Conservation (phyloP, 495 filamentous ascomycete genomes). For the Podospora pseudocomata region DNA sequence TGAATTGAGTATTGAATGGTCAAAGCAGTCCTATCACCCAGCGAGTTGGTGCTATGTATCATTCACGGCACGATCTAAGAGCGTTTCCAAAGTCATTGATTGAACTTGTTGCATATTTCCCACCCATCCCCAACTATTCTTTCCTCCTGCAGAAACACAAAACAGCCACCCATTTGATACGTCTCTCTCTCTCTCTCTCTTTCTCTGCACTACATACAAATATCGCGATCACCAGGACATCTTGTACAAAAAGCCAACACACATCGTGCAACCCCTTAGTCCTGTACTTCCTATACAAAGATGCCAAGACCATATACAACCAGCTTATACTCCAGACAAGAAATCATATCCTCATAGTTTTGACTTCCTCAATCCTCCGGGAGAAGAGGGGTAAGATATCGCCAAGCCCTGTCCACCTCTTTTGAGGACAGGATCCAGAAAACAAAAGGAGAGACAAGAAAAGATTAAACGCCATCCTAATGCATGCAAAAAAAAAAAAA, state of each 20-base stretch:
- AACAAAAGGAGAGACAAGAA: not conserved
- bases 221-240: not conserved
- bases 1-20: not conserved
- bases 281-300: not conserved
- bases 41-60: no score
- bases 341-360: not conserved
- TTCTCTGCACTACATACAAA: not conserved
- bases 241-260: not conserved
- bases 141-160: not conserved
- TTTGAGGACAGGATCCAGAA: not conserved
- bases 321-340: not conserved
- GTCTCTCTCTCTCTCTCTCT: not conserved
- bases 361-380: not conserved
- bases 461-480: not conserved
- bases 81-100: no score
- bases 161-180: not conserved
- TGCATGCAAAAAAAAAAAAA: not conserved
- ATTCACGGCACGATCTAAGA: no score
- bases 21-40: not conserved
- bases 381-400: not conserved
- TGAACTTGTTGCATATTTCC: not conserved
- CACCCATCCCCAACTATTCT: not conserved
- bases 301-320: not conserved
- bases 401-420: not conserved
- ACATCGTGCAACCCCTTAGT: not conserved